phyloP scores from a whole-genome alignment of 1,284 basidiomycete genomes.

The Thecaphora thlaspeos region DNA sequence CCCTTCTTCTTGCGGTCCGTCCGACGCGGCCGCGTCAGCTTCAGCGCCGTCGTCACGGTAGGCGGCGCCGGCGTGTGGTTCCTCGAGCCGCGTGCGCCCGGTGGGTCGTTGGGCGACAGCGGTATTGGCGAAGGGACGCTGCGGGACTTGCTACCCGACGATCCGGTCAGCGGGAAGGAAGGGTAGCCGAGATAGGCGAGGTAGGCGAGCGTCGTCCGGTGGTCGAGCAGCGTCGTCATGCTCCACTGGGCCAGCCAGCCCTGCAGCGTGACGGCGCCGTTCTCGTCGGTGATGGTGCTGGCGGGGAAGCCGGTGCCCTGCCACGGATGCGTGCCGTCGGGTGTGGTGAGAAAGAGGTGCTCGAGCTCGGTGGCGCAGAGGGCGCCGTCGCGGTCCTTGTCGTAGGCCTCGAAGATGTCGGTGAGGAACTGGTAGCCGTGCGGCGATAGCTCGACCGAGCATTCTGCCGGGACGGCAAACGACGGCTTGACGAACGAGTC shows the following conservation, averaged over 20 bases:
- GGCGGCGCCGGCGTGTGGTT: slow-evolving; percentile 30
- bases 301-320: slow-evolving; percentile 60
- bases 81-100: slow-evolving; percentile 26
- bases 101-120: slow-evolving; percentile 14
- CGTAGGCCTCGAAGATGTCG: slow-evolving; percentile 92
- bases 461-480: slow-evolving; percentile 90
- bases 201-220: slow-evolving; percentile 86
- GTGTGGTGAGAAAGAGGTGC: slow-evolving; percentile 87
- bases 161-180: slow-evolving; percentile 34
- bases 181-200: slow-evolving; percentile 92
- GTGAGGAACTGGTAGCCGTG: slow-evolving; percentile 95
- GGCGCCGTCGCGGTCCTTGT: slow-evolving; percentile 96
- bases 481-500: slow-evolving; percentile 58
- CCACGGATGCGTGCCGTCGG: slow-evolving; percentile 62
- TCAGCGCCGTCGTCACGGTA: slow-evolving; percentile 46
- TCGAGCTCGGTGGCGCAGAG: slow-evolving; percentile 81
- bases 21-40: slow-evolving; percentile 63
- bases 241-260: slow-evolving; percentile 99
- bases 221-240: slow-evolving; percentile 93
- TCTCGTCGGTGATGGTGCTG: slow-evolving; percentile 84
- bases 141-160: slow-evolving; percentile 3
- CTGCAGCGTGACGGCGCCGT: slow-evolving; percentile 87
- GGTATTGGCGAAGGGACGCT: slow-evolving; percentile 18
- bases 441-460: slow-evolving; percentile 89
- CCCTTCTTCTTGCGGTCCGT: slow-evolving; percentile 71